Evolutionary conservation across 2,329 filamentous ascomycete species (phyloP), one percentile per base, ranked within the genome.

Genomic region (Aureobasidium sp.): DNA sequence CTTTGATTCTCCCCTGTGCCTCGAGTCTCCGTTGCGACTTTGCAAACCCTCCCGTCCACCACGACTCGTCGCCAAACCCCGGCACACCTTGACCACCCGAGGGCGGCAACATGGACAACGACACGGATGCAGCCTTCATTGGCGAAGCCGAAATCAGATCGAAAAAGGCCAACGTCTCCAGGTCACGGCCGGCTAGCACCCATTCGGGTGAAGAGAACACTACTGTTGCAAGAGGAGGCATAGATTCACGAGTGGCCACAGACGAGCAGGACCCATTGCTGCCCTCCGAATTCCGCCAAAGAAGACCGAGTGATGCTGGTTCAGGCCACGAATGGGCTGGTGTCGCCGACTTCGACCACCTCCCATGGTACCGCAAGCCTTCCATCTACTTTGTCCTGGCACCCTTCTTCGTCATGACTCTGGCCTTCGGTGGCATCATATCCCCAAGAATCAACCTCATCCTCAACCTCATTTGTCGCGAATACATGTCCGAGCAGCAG

Each of bases 401-500:
- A 0, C 89, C 91, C 0, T 94, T 92, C 74, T 80, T 89, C 61
- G 75, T 96, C 48, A 93, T 91, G 71, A 90, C 91, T 0, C 78
- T 95, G 60, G 91, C 92, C 0, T 93, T 94, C 73, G 94, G 93
- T 35, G 91, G 90, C 62, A 83, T 90, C 7, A 79, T 94, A 8
- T 90, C 97, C 9, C 92, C 93, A 11, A 94, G 89, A 72, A 80
- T 96, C 65, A 96, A 96, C 70, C 77, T 97, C 75, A 90, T 96
- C 65, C 81, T 96, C 64, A 82, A 87, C 62, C 80, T 99, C 31
- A 84, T 97, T 58, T 99, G 94, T 74, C 84, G 85, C 65, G 82
- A 89, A 64, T 95, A 96, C 74, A 88, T 94, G 66, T 81, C 86
- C 27, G 88, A 95, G 68, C 77, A 82, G 71, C 79, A 82, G 8